Evolutionary conservation across 2,329 filamentous ascomycete genomes (phyloP).

Genomic region (Metarhizium rileyi): DNA sequence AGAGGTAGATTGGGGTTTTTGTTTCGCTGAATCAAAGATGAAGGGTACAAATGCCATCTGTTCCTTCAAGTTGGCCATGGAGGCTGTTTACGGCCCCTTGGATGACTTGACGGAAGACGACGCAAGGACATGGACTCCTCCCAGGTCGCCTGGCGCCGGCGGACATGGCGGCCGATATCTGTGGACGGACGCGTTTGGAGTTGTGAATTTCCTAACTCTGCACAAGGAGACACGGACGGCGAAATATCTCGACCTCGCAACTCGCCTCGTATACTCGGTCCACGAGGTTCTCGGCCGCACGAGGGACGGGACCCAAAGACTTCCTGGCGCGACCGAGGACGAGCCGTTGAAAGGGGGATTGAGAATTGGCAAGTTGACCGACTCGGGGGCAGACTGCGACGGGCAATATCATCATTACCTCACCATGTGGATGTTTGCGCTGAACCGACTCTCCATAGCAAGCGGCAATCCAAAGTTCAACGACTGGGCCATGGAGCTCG

Average conservation of each 20-base stretch:
- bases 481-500: slow-evolving; percentile 39
- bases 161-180: slow-evolving; percentile 49
- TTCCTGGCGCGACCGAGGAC: slow-evolving; percentile 40
- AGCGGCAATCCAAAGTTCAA: slow-evolving; percentile 37
- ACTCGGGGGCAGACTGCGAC: slow-evolving; percentile 39
- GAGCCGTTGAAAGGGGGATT: slow-evolving; percentile 44
- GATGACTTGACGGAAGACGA: slow-evolving; percentile 13
- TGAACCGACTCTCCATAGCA: slow-evolving; percentile 42
- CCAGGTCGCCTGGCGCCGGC: slow-evolving; percentile 33
- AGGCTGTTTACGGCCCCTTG: slow-evolving; percentile 26
- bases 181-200: slow-evolving; percentile 52
- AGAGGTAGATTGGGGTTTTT: too few relatives aligned
- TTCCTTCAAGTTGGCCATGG: slow-evolving; percentile 27
- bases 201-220: slow-evolving; percentile 49
- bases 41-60: not conserved
- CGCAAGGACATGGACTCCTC: slow-evolving; percentile 33
- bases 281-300: slow-evolving; percentile 43
- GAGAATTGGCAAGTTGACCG: slow-evolving; percentile 46
- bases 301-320: slow-evolving; percentile 33
- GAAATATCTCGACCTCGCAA: slow-evolving; percentile 39
- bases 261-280: slow-evolving; percentile 37
- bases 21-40: not conserved
- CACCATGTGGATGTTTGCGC: slow-evolving; percentile 53
- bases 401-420: slow-evolving; percentile 55
- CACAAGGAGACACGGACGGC: slow-evolving; percentile 25